Evolutionary conservation across 306 rosid species (phyloP), one percentile per base, ranked within the genome.

Genomic region (Prunus salicina): DNA sequence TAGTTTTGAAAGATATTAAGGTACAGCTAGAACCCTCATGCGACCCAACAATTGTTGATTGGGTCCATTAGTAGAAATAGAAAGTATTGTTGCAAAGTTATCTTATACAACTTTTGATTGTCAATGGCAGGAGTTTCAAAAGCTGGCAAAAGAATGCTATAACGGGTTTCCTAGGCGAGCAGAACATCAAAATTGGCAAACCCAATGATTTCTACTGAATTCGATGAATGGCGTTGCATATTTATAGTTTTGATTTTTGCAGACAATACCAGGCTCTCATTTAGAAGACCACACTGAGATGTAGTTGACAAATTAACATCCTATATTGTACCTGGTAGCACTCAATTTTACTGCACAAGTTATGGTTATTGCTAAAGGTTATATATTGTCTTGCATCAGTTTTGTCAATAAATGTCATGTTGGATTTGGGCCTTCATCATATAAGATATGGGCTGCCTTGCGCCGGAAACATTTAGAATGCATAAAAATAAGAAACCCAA

Each of bases 61-160:
- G 24, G 8, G 24, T 24, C 12, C 67, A 8, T 20, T 34, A 1
- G 69, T 3, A 4, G 8, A 38, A 34, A 64, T 3, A 4, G 8
- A 38, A 34, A 64, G 69, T 34, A 0, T 8, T 30, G n/a, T 3
- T 57, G 58, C 52, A 30, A 57, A 78, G 72, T 66, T 43, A 13
- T 49, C 34, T 63, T 34, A 63, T 18, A 20, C 75, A 20, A 55
- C 66, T 64, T 56, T 45, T 43, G 47, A 20, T 61, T 28, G 62
- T 81, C 73, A 71, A 64, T 67, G 82, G 78, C 87, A 93, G 98
- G 94, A 92, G 97, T 87, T 92, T 96, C 84, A 92, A 93, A 86
- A 50, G 99, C 82, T 92, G 96, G 99, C 94, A 96, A 85, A 96
- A 89, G 97, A 92, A 86, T 41, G 98, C 97, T 55, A 92, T 92